A percentile compares a stretch with the other conserved stretches of the same genome.
phyloP scores from a whole-genome alignment of 2,329 filamentous ascomycete genomes.

The Gaeumannomyces tritici region DNA sequence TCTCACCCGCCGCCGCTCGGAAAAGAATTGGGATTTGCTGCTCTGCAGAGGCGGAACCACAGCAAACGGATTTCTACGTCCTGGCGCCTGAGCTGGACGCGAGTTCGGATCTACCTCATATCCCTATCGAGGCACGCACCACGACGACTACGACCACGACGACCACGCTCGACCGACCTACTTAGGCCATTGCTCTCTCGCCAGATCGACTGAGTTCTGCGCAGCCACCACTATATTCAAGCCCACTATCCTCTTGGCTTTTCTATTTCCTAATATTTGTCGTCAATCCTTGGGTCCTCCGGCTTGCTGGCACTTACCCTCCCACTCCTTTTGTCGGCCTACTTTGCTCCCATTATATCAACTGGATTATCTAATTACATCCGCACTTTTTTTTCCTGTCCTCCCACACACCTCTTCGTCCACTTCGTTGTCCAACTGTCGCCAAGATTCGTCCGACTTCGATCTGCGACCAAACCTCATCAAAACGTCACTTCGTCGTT shows the following conservation, averaged over 20 bases:
- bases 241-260: background rate
- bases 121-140: background rate
- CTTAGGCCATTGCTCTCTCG: background rate
- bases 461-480: background rate
- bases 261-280: background rate
- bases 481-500: background rate
- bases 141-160: background rate
- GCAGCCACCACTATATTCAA: background rate
- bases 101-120: too few species aligned
- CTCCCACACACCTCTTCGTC: background rate
- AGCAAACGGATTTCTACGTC: too few species aligned
- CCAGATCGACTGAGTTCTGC: background rate
- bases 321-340: background rate
- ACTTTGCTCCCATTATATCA: background rate
- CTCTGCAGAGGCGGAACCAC: too few species aligned
- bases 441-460: background rate
- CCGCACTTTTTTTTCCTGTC: background rate
- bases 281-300: background rate
- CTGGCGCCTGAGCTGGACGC: too few species aligned
- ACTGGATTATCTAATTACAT: too few species aligned
- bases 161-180: background rate
- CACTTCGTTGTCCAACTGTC: background rate
- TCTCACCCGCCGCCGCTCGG: background rate
- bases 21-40: background rate
- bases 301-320: background rate